Evolutionary conservation across 768 basidiomycete genomes (phyloP), one percentile per base, ranked within the genome.

Genomic region (Asterophora lycoperdoides): DNA sequence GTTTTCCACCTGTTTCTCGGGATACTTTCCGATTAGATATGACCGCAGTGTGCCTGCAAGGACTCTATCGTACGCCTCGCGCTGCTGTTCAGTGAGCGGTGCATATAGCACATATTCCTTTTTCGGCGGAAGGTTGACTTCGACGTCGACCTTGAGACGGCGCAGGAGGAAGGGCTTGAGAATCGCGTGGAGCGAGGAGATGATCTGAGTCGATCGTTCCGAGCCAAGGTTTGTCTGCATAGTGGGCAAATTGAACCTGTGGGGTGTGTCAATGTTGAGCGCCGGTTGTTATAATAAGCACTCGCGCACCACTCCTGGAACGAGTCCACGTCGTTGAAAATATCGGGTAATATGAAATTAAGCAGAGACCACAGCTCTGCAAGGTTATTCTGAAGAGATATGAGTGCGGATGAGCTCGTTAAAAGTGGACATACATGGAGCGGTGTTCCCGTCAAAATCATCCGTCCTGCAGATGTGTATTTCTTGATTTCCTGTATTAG

Each of bases 371-470:
- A 98, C 3, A 99, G 73, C 63, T 99, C 96, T 4, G 86, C 78
- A 2, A 99, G 76, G 60, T 97, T 98, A 67, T 99, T 98, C 90
- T 99, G 61, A 48, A 46, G 39, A 48, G 41, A 15, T 35, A 18
- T 28, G 10, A 38, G 3, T 23, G 15, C 30, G 33, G 43, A 43
- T 40, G 26, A 19, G 20, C 6, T 34, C 47, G 26, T 32, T 18
- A 35, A 32, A 17, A 29, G 20, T 19, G 26, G 11, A 67, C 83
- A 48, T 52, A 93, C 94, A 67, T 98, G 94, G 32, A 99, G 68
- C 6, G 96, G 96, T 14, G 96, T 99, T 26, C 96, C 96, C 0
- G 94, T 98, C 53, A 99, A 68, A 49, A 99, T 87, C 80, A 97
- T 87, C 40, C 96, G 74, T 35, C 92, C 90, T 0, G 87, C 91